Base-by-base conservation (phyloP, 2,329 filamentous ascomycete species). In the Incumbomyces lentus region DNA sequence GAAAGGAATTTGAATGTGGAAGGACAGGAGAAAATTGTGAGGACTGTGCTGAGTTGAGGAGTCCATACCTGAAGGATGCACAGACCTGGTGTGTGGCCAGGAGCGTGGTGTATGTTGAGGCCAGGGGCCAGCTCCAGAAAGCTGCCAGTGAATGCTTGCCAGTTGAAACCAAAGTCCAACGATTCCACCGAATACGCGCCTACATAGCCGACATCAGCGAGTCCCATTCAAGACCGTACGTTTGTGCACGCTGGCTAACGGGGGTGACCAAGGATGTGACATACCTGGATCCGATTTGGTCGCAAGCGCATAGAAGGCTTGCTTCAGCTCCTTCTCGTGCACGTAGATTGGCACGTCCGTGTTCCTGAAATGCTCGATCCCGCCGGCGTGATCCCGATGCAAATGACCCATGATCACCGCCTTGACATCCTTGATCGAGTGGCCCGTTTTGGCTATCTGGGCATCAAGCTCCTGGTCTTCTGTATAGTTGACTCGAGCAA, bases 371-470 rank as follows among this genome's bases (percentile, higher is more conserved):
- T 71, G 61, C 40, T 71, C 68, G 1, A 72, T 55, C 0, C 70
- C 69, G 2, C 70, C 70, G 0, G 70, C 70, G 50, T 73, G 69
- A 49, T 73, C 70, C 2, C 71, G 51, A 52, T 72, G 69, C 29
- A 73, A 56, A 46, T 73, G 70, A 2, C 70, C 67, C 14, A 72
- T 62, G 2, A 73, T 63, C 8, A 72, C 62, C 16, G 64, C 62
- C 53, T 72, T 71, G 22, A 73, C 58, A 52, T 73, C 68, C 40
- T 67, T 64, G 41, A 73, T 66, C 40, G 65, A 62, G 40, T 72
- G 58, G n/a, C 68, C 65, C 1, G 62, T 60, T 11, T 55, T 53
- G 36, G 58, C 55, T 34, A 68, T 67, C 2, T 65, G 64, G 1
- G 56, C 57, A 0, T 61, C 60, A 2, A 68, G 59, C n/a, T 60